Evolutionary conservation across 495 filamentous ascomycete genomes (phyloP).

Genomic region (Parachaetomium inaequale): DNA sequence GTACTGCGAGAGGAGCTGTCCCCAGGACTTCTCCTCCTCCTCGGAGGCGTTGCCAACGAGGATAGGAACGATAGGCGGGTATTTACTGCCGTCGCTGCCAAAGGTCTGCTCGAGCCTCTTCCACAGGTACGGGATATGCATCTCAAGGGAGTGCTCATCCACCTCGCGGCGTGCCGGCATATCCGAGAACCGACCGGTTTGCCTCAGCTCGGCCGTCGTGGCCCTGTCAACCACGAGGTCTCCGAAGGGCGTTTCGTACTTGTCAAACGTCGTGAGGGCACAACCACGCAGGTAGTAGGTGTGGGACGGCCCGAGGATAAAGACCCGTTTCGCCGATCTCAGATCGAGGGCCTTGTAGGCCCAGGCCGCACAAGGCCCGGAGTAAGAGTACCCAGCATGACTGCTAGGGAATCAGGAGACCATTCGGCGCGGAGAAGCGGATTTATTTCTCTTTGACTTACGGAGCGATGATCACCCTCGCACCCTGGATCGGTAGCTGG

Average conservation of each 20-base stretch:
- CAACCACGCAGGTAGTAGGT: slow-evolving; percentile 75
- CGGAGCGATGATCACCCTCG: slow-evolving; percentile 93
- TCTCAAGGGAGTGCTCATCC: slow-evolving; percentile 91
- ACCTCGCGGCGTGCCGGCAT: slow-evolving; percentile 70
- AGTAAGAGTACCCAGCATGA: slow-evolving; percentile 95
- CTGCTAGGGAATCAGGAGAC: slow-evolving; percentile 42
- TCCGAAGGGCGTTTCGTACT: slow-evolving; percentile 84
- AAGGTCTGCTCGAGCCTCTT: slow-evolving; percentile 66
- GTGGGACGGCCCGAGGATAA: slow-evolving; percentile 92
- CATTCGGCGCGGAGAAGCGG: background rate
- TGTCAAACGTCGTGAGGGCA: slow-evolving; percentile 68
- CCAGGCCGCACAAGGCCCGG: slow-evolving; percentile 88
- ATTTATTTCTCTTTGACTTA: slow-evolving; percentile 53
- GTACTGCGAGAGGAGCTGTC: slow-evolving; percentile 71
- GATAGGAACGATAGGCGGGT: slow-evolving; percentile 79
- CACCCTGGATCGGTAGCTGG: slow-evolving; percentile 66
- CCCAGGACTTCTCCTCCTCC: slow-evolving; percentile 64
- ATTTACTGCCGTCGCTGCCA: slow-evolving; percentile 41
- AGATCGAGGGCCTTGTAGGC: slow-evolving; percentile 91
- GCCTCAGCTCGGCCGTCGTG: slow-evolving; percentile 59
- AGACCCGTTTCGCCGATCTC: slow-evolving; percentile 76
- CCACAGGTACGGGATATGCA: slow-evolving; percentile 94
- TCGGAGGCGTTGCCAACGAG: slow-evolving; percentile 75
- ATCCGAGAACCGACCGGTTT: slow-evolving; percentile 65
- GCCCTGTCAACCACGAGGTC: slow-evolving; percentile 68